A percentile compares a stretch with the other conserved stretches of the same genome.
These are phyloP conservation scores for Leishmania amazonensis DNA, from an alignment of 208 protist species.

Conservation along the genomic window DNA sequence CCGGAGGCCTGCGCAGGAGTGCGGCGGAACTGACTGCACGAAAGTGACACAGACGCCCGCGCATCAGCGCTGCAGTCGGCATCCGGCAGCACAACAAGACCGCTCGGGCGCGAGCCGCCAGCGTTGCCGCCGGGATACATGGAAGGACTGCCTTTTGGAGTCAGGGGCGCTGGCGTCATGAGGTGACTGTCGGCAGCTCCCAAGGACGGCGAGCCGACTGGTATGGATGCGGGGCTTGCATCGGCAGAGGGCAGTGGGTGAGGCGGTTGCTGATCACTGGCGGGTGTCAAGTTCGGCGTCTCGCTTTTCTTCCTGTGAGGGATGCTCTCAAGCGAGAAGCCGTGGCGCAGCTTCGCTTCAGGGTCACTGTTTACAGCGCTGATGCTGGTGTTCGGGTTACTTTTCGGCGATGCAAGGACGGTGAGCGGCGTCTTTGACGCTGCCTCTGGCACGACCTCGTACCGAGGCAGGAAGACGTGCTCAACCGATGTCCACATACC, in stretches of 20 bases:
- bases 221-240: neutral
- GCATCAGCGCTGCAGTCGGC: slow-evolving; percentile 11
- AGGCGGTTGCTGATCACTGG: neutral
- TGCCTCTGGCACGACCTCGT: slow-evolving; percentile 42
- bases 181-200: neutral
- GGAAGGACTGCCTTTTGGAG: slow-evolving; percentile 9
- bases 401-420: slow-evolving; percentile 16
- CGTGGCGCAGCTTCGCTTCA: neutral
- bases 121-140: neutral
- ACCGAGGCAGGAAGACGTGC: slow-evolving; percentile 60
- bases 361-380: neutral
- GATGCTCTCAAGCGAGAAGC: neutral
- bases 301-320: neutral
- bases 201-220: neutral
- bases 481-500: slow-evolving; percentile 56
- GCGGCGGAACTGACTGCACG: slow-evolving; percentile 26
- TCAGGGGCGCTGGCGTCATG: neutral
- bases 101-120: slow-evolving; percentile 9
- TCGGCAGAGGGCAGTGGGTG: neutral
- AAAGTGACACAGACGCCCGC: slow-evolving; percentile 2
- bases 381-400: neutral
- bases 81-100: slow-evolving; percentile 28
- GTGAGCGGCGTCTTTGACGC: slow-evolving; percentile 23
- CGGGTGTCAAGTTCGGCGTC: neutral
- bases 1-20: slow-evolving; percentile 2